A percentile compares a stretch with the other conserved stretches of the same genome.
These are phyloP conservation scores for Jamesozyma piceae DNA, from an alignment of 805 yeast species.

Conservation along the genomic window DNA sequence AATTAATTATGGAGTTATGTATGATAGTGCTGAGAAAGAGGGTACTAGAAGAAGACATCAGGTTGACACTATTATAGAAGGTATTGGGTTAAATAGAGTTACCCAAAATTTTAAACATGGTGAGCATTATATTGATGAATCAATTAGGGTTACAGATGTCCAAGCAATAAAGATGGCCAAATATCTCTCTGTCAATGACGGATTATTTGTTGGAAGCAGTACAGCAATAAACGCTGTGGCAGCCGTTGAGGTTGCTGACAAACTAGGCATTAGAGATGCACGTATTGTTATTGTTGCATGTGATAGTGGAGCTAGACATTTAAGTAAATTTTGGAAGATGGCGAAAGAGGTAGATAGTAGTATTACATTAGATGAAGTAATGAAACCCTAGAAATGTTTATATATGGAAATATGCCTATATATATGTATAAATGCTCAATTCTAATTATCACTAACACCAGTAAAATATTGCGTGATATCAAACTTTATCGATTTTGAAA, in stretches of 20 bases:
- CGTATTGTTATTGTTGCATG: conserved; percentile 79
- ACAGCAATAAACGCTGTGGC: conserved; percentile 94
- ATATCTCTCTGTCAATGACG: conserved; percentile 70
- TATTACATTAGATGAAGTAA: conserved; percentile 30
- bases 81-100: conserved; percentile 82
- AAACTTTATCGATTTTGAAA: conserved; percentile 57
- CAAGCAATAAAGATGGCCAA: conserved; percentile 88
- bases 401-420: neutral
- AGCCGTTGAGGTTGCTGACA: conserved; percentile 52
- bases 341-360: conserved; percentile 36
- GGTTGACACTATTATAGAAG: conserved; percentile 90
- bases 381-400: conserved; percentile 5
- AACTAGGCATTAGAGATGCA: conserved; percentile 43
- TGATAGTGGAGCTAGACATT: conserved; percentile 84
- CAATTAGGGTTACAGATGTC: conserved; percentile 67
- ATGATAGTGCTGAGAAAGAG: conserved; percentile 77
- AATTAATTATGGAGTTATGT: conserved; percentile 87
- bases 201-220: conserved; percentile 84
- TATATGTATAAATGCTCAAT: neutral
- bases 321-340: conserved; percentile 84
- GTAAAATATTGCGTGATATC: conserved; percentile 53
- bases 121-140: conserved; percentile 61
- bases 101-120: conserved; percentile 75
- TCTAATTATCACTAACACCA: conserved; percentile 10
- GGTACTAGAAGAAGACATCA: conserved; percentile 93